Conservation (phyloP, 169 alveolate species). For the Plasmodium yoelii region DNA sequence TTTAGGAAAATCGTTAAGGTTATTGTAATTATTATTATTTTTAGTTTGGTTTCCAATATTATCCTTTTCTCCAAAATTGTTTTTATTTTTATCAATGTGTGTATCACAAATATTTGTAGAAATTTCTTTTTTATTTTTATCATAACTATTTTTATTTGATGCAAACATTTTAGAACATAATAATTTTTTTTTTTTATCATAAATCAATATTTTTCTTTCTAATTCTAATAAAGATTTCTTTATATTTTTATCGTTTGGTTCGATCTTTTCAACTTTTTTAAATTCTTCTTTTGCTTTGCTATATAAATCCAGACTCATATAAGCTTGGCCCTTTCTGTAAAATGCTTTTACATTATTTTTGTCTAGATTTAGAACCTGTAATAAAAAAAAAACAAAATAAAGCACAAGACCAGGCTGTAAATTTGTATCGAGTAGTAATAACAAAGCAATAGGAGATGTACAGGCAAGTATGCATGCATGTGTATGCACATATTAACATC, state of each 20-base stretch:
- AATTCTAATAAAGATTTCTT: conserved; percentile 31
- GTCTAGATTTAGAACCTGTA: conserved; percentile 52
- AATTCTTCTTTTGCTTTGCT: conserved; percentile 52
- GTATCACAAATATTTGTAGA: background rate
- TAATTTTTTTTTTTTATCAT: conserved; percentile 58
- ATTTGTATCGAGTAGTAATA: background rate
- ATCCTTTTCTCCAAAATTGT: background rate
- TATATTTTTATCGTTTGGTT: conserved; percentile 47
- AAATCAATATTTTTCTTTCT: conserved; percentile 30
- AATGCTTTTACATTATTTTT: conserved; percentile 57
- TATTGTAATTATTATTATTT: background rate
- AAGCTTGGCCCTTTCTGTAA: conserved; percentile 74
- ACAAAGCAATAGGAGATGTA: background rate
- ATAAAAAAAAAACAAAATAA: background rate
- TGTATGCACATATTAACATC: background rate
- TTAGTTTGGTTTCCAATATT: background rate
- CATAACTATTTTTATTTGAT: conserved; percentile 2
- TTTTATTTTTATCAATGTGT: conserved; percentile 3
- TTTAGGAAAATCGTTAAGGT: background rate
- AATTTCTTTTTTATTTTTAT: background rate
- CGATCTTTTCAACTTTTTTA: conserved; percentile 31
- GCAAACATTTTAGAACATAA: conserved; percentile 60
- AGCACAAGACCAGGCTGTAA: background rate
- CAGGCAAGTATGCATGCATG: background rate
- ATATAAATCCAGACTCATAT: conserved; percentile 66